Base-by-base conservation (phyloP, 352 stramenopile species). In the Phytophthora idaei region DNA sequence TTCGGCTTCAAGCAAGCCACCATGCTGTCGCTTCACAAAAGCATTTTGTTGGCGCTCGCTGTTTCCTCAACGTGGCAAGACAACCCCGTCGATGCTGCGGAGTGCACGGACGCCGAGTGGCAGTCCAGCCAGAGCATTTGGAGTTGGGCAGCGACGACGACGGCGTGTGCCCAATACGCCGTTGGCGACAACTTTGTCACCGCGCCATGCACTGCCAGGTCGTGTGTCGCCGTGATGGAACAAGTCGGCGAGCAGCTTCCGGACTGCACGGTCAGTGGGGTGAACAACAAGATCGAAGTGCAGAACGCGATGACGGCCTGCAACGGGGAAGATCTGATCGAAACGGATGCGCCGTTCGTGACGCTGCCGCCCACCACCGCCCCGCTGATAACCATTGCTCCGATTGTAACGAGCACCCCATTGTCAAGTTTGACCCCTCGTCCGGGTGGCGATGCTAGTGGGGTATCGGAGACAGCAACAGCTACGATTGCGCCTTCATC, bases 201-300 rank as follows among this genome's bases (percentile, higher is more conserved):
- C 15, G 62, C 62, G 2, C 61, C 61, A 36, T 69, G 62, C 46
- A 51, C 47, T 2, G 62, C 55, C 17, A 47, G 4, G 7, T 59
- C 45, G 2, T 69, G 62, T 8, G 62, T 69, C 27, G 14, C 54
- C 21, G 62, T 69, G 5, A 69, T 69, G 62, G 55, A 60, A 21
- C 48, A 69, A 64, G 62, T 69, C 21, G 62, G 53, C 4, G 55
- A 64, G 17, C 42, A 69, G 12, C 59, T 63, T 31, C 62, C 54
- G 3, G 62, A 69, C 47, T 69, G 62, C 47, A 58, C 54, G 0
- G 48, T 51, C 21, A 59, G 54, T 29, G 62, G 62, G 3, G 62
- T 64, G 46, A 62, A 69, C 21, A 64, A 69, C 62, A 64, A 69
- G 48, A 46, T 69, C 31, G 62, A 69, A n/a, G 62, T 69, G 17